Evolutionary conservation across 2,329 filamentous ascomycete species (phyloP), one percentile per base, ranked within the genome.

Genomic region (Talaromyces sp.): DNA sequence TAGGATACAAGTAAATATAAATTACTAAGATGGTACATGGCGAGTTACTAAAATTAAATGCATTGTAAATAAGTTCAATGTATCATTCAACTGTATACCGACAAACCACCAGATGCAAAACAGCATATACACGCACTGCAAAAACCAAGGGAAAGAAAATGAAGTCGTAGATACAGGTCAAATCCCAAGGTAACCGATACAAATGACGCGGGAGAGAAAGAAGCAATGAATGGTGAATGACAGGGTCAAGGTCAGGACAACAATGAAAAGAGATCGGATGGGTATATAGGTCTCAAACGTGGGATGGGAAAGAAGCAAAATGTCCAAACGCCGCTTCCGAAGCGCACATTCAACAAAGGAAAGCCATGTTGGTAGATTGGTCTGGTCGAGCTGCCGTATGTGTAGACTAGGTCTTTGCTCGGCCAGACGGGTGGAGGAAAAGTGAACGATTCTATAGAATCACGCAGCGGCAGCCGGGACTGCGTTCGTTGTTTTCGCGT

Each of bases 401-500:
- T 9, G n/a, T n/a, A n/a, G n/a, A n/a, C n/a, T n/a, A 20, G 10
- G 33, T 4, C 24, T 19, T 33, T 4, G 32, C 32, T 35, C 11
- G 32, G 37, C 19, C 10, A 22, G 37, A 10, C 17, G 13, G 37
- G 37, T 20, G 16, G 14, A 4, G 10, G n/a, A 40, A 22, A 16
- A 22, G 10, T 40, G 4, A 16, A 40, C 10, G 37, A 37, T n/a
- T 40, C 65, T 58, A 87, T 70, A 86, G 73, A 55, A 89, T 84
- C 48, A 86, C 77, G 68, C 86, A 88, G 57, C 85, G 80, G 68
- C 86, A 88, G 16, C 84, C 80, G 33, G 84, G 80, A 49, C 77
- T 81, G 58, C 78, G 75, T 55, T 85, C 82, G 32, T 78, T 77
- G 24, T 78, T 78, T 41, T 85, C 84, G 35, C 76, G 71, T 50